phyloP scores from a whole-genome alignment of 2,329 filamentous ascomycete genomes.

The Fusarium oxysporum region DNA sequence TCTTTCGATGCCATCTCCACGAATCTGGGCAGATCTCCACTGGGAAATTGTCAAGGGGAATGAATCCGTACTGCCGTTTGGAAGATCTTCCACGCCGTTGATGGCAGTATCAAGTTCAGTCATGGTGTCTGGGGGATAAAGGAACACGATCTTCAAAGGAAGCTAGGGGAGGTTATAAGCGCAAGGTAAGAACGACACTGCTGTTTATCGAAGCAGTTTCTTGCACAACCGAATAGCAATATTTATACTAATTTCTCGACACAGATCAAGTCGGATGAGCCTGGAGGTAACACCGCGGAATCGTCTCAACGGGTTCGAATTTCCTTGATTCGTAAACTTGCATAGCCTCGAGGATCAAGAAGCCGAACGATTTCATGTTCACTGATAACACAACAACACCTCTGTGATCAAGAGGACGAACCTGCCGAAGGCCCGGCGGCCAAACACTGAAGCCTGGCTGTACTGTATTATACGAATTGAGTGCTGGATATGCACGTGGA shows the following conservation, averaged over 20 bases:
- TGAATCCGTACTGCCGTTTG: neutral
- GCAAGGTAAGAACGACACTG: neutral
- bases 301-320: neutral
- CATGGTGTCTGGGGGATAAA: neutral
- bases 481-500: neutral
- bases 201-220: neutral
- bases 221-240: neutral
- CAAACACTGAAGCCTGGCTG: neutral
- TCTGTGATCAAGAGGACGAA: neutral
- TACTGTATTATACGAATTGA: neutral
- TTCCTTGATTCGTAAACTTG: conserved; percentile 7
- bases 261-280: neutral
- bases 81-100: neutral
- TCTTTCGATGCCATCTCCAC: conserved; percentile 43
- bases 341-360: conserved; percentile 16
- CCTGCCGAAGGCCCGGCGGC: conserved; percentile 25
- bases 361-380: conserved; percentile 19
- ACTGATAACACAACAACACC: conserved; percentile 4
- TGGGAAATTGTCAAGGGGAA: conserved; percentile 38
- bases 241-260: neutral
- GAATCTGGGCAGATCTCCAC: conserved; percentile 44
- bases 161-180: neutral
- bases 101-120: neutral
- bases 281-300: conserved; percentile 5
- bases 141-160: neutral